Conservation (phyloP, 352 stramenopile genomes). For the Phytophthora sp. region DNA sequence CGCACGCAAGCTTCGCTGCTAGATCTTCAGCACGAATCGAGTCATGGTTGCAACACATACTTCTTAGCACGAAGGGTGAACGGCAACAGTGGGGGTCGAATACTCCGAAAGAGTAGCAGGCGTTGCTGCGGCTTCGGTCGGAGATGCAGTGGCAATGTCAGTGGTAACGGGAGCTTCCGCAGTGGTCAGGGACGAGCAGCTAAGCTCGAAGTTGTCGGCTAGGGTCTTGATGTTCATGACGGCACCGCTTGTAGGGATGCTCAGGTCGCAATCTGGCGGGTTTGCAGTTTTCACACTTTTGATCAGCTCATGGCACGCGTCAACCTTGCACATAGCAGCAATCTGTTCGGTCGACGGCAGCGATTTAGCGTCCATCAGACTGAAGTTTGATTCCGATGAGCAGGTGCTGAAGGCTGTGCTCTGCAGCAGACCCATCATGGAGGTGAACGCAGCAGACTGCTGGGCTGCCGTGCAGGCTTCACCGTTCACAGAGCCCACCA, state of each 20-base stretch:
- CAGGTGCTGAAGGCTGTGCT: conserved; percentile 23
- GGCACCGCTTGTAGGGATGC: conserved; percentile 41
- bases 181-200: conserved; percentile 25
- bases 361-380: conserved; percentile 37
- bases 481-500: conserved; percentile 34
- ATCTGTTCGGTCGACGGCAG: conserved; percentile 39
- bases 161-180: conserved; percentile 9
- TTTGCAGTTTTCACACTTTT: conserved; percentile 28
- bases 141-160: neutral
- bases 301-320: conserved; percentile 44
- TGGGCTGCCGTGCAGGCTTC: conserved; percentile 24
- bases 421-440: conserved; percentile 26
- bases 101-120: no score
- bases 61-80: no score
- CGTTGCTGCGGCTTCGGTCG: neutral
- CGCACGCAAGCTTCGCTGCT: no score
- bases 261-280: conserved; percentile 44
- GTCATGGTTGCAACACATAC: no score
- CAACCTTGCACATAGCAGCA: conserved; percentile 41
- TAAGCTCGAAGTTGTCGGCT: conserved; percentile 34
- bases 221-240: conserved; percentile 48
- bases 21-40: no score
- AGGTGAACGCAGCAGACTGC: conserved; percentile 27
- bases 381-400: conserved; percentile 31
- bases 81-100: conserved; percentile 3